Evolutionary conservation across 75 land plant genomes (phyloP).

Genomic region (Sequoia sempervirens): DNA sequence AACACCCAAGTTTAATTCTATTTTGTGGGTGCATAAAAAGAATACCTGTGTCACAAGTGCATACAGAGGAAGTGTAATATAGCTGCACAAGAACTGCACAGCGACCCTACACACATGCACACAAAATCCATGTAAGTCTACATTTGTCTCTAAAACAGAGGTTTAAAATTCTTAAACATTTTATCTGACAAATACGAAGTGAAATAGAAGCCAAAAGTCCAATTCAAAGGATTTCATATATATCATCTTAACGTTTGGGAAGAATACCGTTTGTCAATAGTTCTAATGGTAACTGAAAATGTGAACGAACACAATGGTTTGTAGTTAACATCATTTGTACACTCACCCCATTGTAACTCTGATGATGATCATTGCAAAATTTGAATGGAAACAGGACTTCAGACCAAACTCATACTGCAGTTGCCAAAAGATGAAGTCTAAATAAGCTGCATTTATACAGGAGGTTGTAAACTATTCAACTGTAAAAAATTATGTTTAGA

Average conservation of each 20-base stretch:
- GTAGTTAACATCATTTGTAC: background rate
- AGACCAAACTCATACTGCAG: conserved; percentile 36
- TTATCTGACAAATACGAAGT: background rate
- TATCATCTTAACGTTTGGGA: background rate
- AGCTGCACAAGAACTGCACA: conserved; percentile 56
- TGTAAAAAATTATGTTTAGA: background rate
- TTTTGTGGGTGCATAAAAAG: background rate
- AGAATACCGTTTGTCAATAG: background rate
- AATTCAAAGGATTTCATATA: background rate
- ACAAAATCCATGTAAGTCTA: background rate
- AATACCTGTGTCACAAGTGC: conserved; percentile 66
- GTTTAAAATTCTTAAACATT: background rate
- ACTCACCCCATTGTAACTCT: conserved; percentile 29
- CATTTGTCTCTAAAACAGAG: background rate
- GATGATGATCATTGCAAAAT: conserved; percentile 10
- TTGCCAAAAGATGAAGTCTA: background rate
- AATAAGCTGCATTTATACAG: background rate
- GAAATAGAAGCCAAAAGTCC: background rate
- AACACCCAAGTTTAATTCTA: background rate
- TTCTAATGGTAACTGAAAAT: background rate
- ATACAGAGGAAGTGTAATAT: conserved; percentile 67
- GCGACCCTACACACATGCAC: background rate
- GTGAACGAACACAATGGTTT: background rate
- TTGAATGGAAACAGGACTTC: conserved; percentile 35
- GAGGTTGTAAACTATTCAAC: background rate